A percentile compares a stretch with the other conserved stretches of the same genome.
Evolutionary conservation across 352 stramenopile species (phyloP).

Genomic region (Phytophthora crassamura): DNA sequence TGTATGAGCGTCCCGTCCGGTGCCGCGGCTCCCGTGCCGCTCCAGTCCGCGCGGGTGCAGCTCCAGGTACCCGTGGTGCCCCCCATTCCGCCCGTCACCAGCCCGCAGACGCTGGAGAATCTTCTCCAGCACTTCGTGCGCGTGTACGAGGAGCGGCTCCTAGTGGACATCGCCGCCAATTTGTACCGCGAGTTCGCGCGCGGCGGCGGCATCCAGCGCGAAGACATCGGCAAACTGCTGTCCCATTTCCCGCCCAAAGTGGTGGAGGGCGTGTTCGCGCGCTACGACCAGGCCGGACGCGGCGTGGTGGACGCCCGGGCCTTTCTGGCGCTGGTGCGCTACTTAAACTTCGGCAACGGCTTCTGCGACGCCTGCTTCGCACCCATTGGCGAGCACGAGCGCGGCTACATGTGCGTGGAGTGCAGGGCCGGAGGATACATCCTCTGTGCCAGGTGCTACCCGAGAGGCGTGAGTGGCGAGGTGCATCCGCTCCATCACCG

Average conservation of each 20-base stretch:
- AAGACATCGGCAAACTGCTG: slow-evolving; percentile 40
- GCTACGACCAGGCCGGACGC: slow-evolving; percentile 39
- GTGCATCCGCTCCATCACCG: slow-evolving; percentile 34
- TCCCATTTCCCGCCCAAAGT: slow-evolving; percentile 40
- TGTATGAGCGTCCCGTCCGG: slow-evolving; percentile 35
- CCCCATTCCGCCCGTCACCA: background rate
- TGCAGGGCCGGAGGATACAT: slow-evolving; percentile 44
- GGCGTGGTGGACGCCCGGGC: slow-evolving; percentile 42
- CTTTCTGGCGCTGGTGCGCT: slow-evolving; percentile 48
- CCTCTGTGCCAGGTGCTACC: slow-evolving; percentile 44
- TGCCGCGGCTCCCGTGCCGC: slow-evolving; percentile 24
- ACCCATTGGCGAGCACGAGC: slow-evolving; percentile 44
- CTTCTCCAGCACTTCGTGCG: slow-evolving; percentile 39
- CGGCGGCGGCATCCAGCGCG: slow-evolving; percentile 38
- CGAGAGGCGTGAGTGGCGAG: slow-evolving; percentile 28
- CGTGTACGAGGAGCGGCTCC: slow-evolving; percentile 46
- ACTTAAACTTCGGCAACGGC: slow-evolving; percentile 52
- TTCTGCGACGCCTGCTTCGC: slow-evolving; percentile 52
- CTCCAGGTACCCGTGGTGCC: slow-evolving; percentile 5
- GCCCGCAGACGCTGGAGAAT: slow-evolving; percentile 31
- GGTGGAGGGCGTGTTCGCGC: slow-evolving; percentile 38
- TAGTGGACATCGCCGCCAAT: slow-evolving; percentile 47
- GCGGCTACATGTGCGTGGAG: slow-evolving; percentile 47
- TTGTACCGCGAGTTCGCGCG: slow-evolving; percentile 43
- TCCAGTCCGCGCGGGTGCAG: slow-evolving; percentile 19